Percentiles rank a stretch among this genome's conserved stretches.
These are phyloP conservation scores for Hepatocystis sp. DNA, from an alignment of 169 alveolate species.

Conservation along the genomic window DNA sequence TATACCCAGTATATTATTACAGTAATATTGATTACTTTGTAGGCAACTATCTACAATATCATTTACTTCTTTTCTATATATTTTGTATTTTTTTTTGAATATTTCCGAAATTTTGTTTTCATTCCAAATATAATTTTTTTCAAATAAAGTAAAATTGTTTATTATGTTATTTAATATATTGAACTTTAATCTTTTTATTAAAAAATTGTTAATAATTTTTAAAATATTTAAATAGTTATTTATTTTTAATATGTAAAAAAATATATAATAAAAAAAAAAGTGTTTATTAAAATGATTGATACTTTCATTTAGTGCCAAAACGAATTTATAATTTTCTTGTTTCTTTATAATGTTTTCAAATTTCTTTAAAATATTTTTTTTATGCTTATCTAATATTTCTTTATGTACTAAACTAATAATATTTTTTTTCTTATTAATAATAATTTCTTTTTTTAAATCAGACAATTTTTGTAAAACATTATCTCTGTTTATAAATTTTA, in stretches of 20 bases:
- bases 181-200: slow-evolving; percentile 11
- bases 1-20: background rate
- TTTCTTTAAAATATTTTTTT: slow-evolving; percentile 6
- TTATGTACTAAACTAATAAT: slow-evolving; percentile 19
- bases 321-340: slow-evolving; percentile 19
- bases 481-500: no score
- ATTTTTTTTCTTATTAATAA: slow-evolving; percentile 39
- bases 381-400: slow-evolving; percentile 40
- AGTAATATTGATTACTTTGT: slow-evolving; percentile 10
- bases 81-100: slow-evolving; percentile 14
- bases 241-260: slow-evolving; percentile 9
- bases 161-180: slow-evolving; percentile 10
- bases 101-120: slow-evolving; percentile 5
- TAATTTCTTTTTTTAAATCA: no score
- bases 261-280: slow-evolving; percentile 30
- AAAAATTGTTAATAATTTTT: slow-evolving; percentile 19
- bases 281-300: slow-evolving; percentile 20
- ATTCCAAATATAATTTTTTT: slow-evolving; percentile 62
- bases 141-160: slow-evolving; percentile 3
- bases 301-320: slow-evolving; percentile 20
- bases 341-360: slow-evolving; percentile 32
- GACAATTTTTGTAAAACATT: no score
- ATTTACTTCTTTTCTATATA: slow-evolving; percentile 13
- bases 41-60: slow-evolving; percentile 7
- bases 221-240: background rate